Evolutionary conservation across 495 filamentous ascomycete species (phyloP).

Genomic region (Podospora pseudocomata): DNA sequence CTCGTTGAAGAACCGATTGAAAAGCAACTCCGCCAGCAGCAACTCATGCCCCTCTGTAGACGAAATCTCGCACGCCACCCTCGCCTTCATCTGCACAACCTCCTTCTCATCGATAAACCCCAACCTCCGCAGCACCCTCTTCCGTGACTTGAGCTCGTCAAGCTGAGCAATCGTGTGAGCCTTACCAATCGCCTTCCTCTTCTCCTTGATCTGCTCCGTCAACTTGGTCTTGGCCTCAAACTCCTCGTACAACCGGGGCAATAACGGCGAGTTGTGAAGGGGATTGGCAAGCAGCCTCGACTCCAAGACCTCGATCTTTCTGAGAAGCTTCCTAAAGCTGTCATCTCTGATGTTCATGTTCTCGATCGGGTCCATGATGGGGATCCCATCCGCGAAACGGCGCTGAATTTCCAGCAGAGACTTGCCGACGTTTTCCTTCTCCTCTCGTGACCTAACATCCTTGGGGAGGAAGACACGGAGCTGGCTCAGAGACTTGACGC

Average conservation of each 20-base stretch:
- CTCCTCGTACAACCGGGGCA: constrained; percentile 76
- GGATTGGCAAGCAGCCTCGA: constrained; percentile 85
- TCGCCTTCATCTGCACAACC: constrained; percentile 90
- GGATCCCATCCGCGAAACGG: constrained; percentile 89
- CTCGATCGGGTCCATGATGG: constrained; percentile 85
- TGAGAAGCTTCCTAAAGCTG: constrained; percentile 83
- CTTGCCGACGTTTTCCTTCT: constrained; percentile 59
- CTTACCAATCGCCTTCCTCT: constrained; percentile 79
- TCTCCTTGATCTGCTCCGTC: constrained; percentile 70
- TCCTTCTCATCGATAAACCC: constrained; percentile 93
- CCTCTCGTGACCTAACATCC: constrained; percentile 59
- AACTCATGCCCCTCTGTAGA: constrained; percentile 84
- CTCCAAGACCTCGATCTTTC: constrained; percentile 96
- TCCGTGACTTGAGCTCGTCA: constrained; percentile 92
- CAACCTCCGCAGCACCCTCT: constrained; percentile 92
- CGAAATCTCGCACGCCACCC: constrained; percentile 92
- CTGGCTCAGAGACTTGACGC: constrained; percentile 72
- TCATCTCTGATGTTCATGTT: constrained; percentile 92
- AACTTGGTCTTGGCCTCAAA: constrained; percentile 78
- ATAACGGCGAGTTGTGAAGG: constrained; percentile 79
- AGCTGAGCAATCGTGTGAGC: constrained; percentile 84
- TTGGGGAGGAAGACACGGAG: constrained; percentile 75
- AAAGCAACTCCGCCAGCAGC: constrained; percentile 85
- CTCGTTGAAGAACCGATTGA: constrained; percentile 98
- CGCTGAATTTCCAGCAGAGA: constrained; percentile 68